These are phyloP conservation scores for Hanseniaspora pseudoguilliermondii DNA, from an alignment of 805 yeast genomes.

Conservation along the genomic window DNA sequence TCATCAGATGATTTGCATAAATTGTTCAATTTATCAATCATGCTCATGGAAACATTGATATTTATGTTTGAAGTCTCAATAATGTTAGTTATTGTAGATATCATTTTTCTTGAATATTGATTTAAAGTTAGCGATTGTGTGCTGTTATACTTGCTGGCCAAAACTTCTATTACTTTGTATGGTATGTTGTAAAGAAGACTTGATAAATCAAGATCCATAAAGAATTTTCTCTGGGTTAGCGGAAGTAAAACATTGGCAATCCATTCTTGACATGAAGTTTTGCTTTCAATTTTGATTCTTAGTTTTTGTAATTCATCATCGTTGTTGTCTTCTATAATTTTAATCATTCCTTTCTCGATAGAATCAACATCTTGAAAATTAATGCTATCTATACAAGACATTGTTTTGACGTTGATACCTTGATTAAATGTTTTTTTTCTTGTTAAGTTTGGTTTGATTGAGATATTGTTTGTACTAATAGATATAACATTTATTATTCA, in stretches of 20 bases:
- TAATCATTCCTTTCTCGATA: background rate
- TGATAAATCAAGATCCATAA: background rate
- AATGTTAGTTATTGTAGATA: background rate
- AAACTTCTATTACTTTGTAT: background rate
- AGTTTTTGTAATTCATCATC: background rate
- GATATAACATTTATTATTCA: too few relatives aligned
- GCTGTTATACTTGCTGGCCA: background rate
- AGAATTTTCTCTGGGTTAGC: background rate
- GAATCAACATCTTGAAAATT: background rate
- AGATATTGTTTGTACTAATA: too few relatives aligned
- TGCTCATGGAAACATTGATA: conserved; percentile 1
- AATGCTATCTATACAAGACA: background rate
- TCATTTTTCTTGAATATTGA: background rate
- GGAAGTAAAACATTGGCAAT: background rate
- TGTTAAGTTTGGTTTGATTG: too few relatives aligned
- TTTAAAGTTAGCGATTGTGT: background rate
- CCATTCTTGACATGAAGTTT: background rate
- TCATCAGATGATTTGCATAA: background rate
- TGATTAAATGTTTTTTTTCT: background rate
- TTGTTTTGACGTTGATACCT: background rate
- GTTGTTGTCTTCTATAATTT: background rate
- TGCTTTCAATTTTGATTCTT: background rate
- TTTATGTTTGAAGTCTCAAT: conserved; percentile 1
- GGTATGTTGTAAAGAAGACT: conserved; percentile 3
- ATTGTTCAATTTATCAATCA: conserved; percentile 6